Base-by-base conservation (phyloP, 208 protist species). In the Lotmaria passim region DNA sequence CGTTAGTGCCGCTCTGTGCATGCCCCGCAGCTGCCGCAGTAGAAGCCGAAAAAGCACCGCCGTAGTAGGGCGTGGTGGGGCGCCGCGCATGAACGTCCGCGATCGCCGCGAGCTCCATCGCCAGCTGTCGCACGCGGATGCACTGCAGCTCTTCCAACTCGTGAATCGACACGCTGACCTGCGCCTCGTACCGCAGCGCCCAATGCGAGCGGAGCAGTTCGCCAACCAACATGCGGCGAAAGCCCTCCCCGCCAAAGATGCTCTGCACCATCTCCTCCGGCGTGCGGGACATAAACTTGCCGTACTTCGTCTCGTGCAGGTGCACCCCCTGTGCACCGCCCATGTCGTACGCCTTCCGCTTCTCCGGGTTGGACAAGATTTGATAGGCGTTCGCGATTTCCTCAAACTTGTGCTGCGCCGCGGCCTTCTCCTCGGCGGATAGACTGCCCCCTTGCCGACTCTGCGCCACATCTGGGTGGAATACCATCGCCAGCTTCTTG, bases 401-500 rank as follows among this genome's bases (percentile, higher is more conserved):
- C 28, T 86, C 85, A 73, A 96, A 96, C 74, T 84, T 91, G 55
- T 34, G 48, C 66, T 92, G 82, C 28, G 83, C 75, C 21, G 76
- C 60, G 0, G 34, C 55, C 33, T 80, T 69, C 74, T 96, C 83
- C 56, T 81, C 59, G 0, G 66, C 66, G 26, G 69, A 67, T 6
- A 63, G 33, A 10, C 47, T 48, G 2, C 47, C 48, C 24, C 48
- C 47, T 47, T 75, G 51, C 39, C 44, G 70, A 41, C 72, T 76
- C 63, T 82, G 76, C 12, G 67, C 80, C n/a, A 90, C 84, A 61
- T 96, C 91, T 11, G 91, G 91, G 64, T 96, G 91, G 66, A 93
- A 94, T 12, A 94, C 72, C 81, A 90, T 93, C 23, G 91, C 91
- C 5, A 96, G 81, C 64, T 87, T 92, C 73, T 94, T 96, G 75